Percentiles rank a stretch among this genome's conserved stretches.
These are phyloP conservation scores for Neofusicoccum laricinum DNA, from an alignment of 2,329 filamentous ascomycete genomes.

Conservation along the genomic window DNA sequence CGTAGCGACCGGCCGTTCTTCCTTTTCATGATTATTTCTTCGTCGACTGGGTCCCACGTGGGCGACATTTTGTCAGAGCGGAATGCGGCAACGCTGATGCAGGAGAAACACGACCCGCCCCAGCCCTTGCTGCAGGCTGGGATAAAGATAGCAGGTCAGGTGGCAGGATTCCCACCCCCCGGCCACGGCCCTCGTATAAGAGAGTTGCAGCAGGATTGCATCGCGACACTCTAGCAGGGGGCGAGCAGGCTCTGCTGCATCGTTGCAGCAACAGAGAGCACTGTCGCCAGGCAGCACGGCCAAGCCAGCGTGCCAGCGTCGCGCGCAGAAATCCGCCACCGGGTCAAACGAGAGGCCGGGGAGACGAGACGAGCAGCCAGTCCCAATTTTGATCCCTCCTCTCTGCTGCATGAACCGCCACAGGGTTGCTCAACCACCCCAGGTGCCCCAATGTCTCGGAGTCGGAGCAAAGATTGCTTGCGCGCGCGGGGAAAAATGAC, in stretches of 20 bases:
- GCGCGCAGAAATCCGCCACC: not conserved
- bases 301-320: not conserved
- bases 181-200: too few relatives aligned
- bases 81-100: not conserved
- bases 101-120: not conserved
- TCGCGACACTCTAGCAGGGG: not conserved
- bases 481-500: not conserved
- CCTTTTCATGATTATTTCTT: too few relatives aligned
- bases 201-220: slow-evolving; percentile 7
- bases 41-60: not conserved
- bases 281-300: not conserved
- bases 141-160: slow-evolving; percentile 6
- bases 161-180: not conserved
- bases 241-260: not conserved
- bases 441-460: not conserved
- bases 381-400: not conserved
- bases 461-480: not conserved
- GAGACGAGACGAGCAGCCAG: not conserved
- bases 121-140: not conserved
- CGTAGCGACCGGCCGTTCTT: not conserved
- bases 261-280: not conserved
- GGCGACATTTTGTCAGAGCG: not conserved
- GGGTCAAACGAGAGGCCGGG: not conserved
- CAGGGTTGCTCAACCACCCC: not conserved
- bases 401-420: not conserved